A percentile compares a stretch with the other conserved stretches of the same genome.
phyloP scores from a whole-genome alignment of 2,329 filamentous ascomycete genomes.

The Chaetomiaceae sp. region DNA sequence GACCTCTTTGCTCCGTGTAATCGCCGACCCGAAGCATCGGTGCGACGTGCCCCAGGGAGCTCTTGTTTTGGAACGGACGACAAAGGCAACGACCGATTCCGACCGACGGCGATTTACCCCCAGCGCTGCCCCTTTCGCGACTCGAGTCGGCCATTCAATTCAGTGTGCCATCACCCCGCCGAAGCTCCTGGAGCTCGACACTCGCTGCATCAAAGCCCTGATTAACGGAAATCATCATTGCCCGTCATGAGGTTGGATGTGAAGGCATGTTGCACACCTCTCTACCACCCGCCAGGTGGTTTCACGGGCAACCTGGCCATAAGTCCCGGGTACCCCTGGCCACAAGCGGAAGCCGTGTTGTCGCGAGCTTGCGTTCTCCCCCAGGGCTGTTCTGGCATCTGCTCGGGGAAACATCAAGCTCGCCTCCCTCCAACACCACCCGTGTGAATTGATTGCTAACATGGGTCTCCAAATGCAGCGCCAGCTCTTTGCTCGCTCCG shows the following conservation, averaged over 20 bases:
- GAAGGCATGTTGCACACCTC: constrained; percentile 23
- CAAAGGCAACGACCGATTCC: background rate
- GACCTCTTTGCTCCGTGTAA: constrained; percentile 9
- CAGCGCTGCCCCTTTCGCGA: constrained; percentile 11
- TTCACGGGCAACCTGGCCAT: constrained; percentile 14
- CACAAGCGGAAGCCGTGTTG: background rate
- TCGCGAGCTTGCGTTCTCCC: background rate
- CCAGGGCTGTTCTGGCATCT: background rate
- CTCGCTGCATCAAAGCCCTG: constrained; percentile 11
- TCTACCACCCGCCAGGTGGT: constrained; percentile 1
- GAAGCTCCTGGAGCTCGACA: constrained; percentile 22
- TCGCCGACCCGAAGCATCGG: constrained; percentile 3
- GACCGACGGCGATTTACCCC: constrained; percentile 11
- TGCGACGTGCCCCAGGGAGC: background rate
- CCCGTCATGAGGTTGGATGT: constrained; percentile 30
- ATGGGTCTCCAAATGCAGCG: constrained; percentile 25
- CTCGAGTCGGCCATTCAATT: constrained; percentile 1
- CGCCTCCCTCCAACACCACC: too few relatives aligned
- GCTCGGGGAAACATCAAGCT: background rate
- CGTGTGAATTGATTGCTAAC: constrained; percentile 21
- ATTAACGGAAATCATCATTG: constrained; percentile 3
- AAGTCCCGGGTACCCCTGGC: constrained; percentile 1
- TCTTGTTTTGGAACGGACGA: background rate
- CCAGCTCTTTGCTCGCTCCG: constrained; percentile 29
- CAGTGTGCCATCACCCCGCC: constrained; percentile 19